These are phyloP conservation scores for Elsinoe ampelina DNA, from an alignment of 2,329 filamentous ascomycete species.

Conservation along the genomic window DNA sequence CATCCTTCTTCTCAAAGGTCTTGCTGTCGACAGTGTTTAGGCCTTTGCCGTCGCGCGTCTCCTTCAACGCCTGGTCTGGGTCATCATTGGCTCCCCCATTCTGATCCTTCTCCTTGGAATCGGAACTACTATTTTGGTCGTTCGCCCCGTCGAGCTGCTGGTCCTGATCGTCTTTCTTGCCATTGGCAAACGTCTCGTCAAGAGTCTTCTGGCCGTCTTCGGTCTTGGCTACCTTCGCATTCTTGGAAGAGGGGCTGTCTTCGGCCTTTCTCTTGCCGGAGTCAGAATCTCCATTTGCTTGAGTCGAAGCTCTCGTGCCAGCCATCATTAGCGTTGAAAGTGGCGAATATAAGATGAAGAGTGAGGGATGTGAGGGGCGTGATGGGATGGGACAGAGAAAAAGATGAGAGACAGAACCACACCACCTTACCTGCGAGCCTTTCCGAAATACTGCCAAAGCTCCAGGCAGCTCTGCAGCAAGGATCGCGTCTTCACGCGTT, in stretches of 20 bases:
- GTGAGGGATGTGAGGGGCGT: not conserved
- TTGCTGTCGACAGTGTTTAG: slow-evolving; percentile 16
- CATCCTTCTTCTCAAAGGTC: slow-evolving; percentile 11
- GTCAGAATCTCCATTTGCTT: slow-evolving; percentile 17
- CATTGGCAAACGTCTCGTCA: slow-evolving; percentile 38
- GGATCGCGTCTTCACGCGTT: slow-evolving; percentile 7
- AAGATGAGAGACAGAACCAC: not conserved
- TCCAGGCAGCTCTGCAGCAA: not conserved
- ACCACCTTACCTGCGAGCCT: not conserved
- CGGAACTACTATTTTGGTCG: slow-evolving; percentile 13
- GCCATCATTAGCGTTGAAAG: slow-evolving; percentile 19
- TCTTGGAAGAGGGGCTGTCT: slow-evolving; percentile 21
- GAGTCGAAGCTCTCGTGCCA: slow-evolving; percentile 25
- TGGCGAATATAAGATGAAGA: not conserved
- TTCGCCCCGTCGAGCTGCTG: slow-evolving; percentile 11
- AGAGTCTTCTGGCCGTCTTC: slow-evolving; percentile 43
- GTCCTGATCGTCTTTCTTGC: slow-evolving; percentile 14
- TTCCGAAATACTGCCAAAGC: not conserved
- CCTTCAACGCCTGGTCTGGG: slow-evolving; percentile 20
- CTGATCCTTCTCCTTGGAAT: slow-evolving; percentile 20
- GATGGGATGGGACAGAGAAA: not conserved
- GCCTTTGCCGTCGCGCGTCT: slow-evolving; percentile 18
- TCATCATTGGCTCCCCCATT: slow-evolving; percentile 22
- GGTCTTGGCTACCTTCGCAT: slow-evolving; percentile 35
- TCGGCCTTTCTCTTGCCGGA: slow-evolving; percentile 28